A percentile compares a stretch with the other conserved stretches of the same genome.
phyloP scores from a whole-genome alignment of 129 eudicot genomes.

The Flaveria trinervia region DNA sequence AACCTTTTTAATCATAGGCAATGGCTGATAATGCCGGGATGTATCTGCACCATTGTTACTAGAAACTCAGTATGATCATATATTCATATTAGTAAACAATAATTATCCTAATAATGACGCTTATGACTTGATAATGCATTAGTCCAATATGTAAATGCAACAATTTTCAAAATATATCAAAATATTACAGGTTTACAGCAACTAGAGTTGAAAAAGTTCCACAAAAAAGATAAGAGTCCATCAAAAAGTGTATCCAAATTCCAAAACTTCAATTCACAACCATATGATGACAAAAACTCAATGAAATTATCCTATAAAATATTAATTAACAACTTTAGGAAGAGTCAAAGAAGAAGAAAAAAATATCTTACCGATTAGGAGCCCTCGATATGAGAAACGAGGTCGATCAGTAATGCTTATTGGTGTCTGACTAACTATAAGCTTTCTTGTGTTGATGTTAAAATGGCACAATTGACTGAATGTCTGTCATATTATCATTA shows the following conservation, averaged over 20 bases:
- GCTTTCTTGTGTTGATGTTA: slow-evolving; percentile 57
- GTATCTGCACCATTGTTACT: slow-evolving; percentile 65
- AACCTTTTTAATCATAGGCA: slow-evolving; percentile 80
- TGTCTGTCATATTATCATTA: slow-evolving; percentile 52
- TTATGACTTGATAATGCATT: slow-evolving; percentile 1
- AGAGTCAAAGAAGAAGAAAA: slow-evolving; percentile 15
- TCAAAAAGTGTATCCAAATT: neutral
- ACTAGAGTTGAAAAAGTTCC: neutral
- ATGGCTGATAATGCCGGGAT: slow-evolving; percentile 87
- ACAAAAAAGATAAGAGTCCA: neutral
- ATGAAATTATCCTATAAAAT: neutral
- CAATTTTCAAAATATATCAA: neutral
- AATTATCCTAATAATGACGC: slow-evolving; percentile 5
- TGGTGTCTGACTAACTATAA: slow-evolving; percentile 69
- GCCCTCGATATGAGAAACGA: slow-evolving; percentile 88
- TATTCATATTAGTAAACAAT: neutral
- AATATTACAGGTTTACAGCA: slow-evolving; percentile 4
- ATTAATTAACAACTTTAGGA: neutral
- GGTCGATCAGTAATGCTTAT: slow-evolving; percentile 77
- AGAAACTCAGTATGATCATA: slow-evolving; percentile 24
- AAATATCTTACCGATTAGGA: slow-evolving; percentile 71
- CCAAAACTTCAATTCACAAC: neutral
- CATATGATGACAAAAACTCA: slow-evolving; percentile 18
- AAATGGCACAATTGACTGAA: slow-evolving; percentile 84
- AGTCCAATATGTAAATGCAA: neutral